These are phyloP conservation scores for Drechslera avenae DNA, from an alignment of 2,329 filamentous ascomycete genomes.

Conservation along the genomic window DNA sequence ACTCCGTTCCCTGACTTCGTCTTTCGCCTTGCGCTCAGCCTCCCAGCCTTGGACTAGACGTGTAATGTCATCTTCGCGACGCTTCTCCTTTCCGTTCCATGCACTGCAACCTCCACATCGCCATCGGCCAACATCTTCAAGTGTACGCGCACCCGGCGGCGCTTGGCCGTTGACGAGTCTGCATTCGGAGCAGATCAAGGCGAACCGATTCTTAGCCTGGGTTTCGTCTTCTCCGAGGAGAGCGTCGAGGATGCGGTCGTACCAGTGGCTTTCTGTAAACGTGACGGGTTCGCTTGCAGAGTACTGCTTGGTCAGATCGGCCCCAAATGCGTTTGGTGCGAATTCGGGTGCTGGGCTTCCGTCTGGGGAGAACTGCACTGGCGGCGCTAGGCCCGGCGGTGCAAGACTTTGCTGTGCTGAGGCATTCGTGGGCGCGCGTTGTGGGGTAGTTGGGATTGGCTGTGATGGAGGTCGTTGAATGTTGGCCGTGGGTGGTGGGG, in stretches of 20 bases:
- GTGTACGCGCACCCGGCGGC: constrained; percentile 77
- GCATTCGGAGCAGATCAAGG: constrained; percentile 81
- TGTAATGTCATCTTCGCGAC: constrained; percentile 70
- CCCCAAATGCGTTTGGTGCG: constrained; percentile 70
- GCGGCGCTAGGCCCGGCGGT: constrained; percentile 29
- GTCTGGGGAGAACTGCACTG: constrained; percentile 24
- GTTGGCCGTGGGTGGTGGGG: constrained; percentile 69
- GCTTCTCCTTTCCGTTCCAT: constrained; percentile 81
- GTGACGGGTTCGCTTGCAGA: constrained; percentile 45
- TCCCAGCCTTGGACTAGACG: constrained; percentile 41
- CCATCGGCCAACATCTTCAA: constrained; percentile 85
- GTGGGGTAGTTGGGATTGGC: constrained; percentile 38
- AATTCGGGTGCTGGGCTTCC: constrained; percentile 63
- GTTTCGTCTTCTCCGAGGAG: constrained; percentile 95
- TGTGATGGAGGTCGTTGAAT: constrained; percentile 53
- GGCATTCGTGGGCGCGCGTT: constrained; percentile 22
- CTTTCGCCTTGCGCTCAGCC: constrained; percentile 59
- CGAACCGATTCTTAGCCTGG: constrained; percentile 86
- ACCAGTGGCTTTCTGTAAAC: constrained; percentile 72
- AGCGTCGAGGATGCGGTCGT: constrained; percentile 89
- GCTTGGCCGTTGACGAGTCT: constrained; percentile 94
- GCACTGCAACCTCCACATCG: constrained; percentile 83
- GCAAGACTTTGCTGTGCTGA: constrained; percentile 1
- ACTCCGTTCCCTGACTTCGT: constrained; percentile 19
- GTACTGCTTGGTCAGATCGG: constrained; percentile 38